Evolutionary conservation across 1,139 yeast species (phyloP), one percentile per base, ranked within the genome.

Genomic region (Pichia sp.): DNA sequence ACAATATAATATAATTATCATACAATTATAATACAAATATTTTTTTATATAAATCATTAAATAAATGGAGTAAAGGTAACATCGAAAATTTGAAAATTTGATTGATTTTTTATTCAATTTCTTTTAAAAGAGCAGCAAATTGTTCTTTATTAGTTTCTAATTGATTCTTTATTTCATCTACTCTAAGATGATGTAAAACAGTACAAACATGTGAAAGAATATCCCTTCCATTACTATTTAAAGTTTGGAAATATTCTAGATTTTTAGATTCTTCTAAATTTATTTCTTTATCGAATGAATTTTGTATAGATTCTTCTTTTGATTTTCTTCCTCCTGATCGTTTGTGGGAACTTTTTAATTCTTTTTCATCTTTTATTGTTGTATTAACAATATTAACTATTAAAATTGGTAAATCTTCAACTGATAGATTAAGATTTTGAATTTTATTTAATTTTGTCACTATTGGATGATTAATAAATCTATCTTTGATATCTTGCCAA

Each of bases 391-490:
- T 36, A 4, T 9, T 26, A 18, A 18, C 18, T 18, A 18, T 18
- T 18, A 18, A 18, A 18, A 18, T 18, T 18, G 18, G 18, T 18
- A 18, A 18, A 26, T 36, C 39, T 10, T 36, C 18, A 36, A 5
- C 18, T 5, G 27, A 27, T 10, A 29, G 10, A 5, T 18, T 18
- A 18, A 36, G 4, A 36, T 36, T 36, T 4, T 39, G 3, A 6
- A 36, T 7, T 2, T 33, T 27, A 26, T 50, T 49, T 18, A 50
- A 30, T 18, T 25, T 27, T n/a, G 45, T 49, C 39, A 62, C 53
- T 28, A 64, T 39, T 7, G 64, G 59, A 50, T 63, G 67, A 1
- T 45, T 38, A 4, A 46, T 47, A 35, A 63, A 51, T 38, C 45
- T 45, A 4, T 43, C 27, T 7, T 53, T 25, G 3, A 65, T 49